A percentile compares a stretch with the other conserved stretches of the same genome.
Evolutionary conservation across 306 rosid species (phyloP).

Genomic region (Hippophae rhamnoides): DNA sequence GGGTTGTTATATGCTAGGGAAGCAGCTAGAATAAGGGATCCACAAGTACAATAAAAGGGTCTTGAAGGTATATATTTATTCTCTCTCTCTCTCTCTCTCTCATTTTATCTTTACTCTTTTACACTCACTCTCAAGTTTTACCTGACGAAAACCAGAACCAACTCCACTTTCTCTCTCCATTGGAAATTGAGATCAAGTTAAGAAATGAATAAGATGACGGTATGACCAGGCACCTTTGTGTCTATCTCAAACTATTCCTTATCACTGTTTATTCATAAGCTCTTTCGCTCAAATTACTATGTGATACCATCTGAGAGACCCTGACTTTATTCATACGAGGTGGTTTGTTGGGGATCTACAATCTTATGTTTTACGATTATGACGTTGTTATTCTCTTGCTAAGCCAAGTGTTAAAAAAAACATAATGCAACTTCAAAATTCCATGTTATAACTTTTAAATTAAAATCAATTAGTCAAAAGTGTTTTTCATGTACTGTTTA

Average conservation of each 20-base stretch:
- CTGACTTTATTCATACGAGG: slow-evolving; percentile 11
- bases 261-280: background rate
- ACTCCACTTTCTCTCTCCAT: slow-evolving; percentile 12
- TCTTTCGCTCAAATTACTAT: slow-evolving; percentile 8
- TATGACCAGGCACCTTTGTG: slow-evolving; percentile 20
- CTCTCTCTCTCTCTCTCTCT: background rate
- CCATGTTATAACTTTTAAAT: no score
- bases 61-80: background rate
- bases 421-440: no score
- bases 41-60: slow-evolving; percentile 30
- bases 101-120: background rate
- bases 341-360: slow-evolving; percentile 24
- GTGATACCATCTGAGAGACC: slow-evolving; percentile 7
- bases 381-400: background rate
- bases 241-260: background rate
- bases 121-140: slow-evolving; percentile 77
- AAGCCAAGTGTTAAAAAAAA: background rate
- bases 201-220: slow-evolving; percentile 31
- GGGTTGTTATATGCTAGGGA: slow-evolving; percentile 14
- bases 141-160: slow-evolving; percentile 34
- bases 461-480: no score
- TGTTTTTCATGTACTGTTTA: no score
- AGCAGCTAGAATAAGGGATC: slow-evolving; percentile 73
- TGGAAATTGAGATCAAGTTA: slow-evolving; percentile 36
- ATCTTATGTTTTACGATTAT: slow-evolving; percentile 12